These are phyloP conservation scores for Pelargonium australe DNA, from an alignment of 441 rosid genomes.

Conservation along the genomic window DNA sequence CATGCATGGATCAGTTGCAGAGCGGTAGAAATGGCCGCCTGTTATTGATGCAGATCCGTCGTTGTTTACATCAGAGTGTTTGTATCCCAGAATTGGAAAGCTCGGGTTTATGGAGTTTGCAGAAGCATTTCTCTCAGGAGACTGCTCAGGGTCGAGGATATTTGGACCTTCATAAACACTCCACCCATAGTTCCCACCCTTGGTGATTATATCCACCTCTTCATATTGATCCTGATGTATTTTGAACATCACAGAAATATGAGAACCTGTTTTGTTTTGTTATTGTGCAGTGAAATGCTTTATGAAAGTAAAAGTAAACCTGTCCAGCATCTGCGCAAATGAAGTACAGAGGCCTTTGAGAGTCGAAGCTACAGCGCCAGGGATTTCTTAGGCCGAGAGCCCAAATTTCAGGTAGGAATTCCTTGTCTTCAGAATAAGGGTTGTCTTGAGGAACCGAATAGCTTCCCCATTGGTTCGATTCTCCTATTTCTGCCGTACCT, in stretches of 20 bases:
- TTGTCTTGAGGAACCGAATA: slow-evolving; percentile 39
- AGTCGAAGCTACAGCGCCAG: slow-evolving; percentile 43
- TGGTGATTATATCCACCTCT: slow-evolving; percentile 23
- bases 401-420: slow-evolving; percentile 34
- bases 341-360: slow-evolving; percentile 34
- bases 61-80: slow-evolving; percentile 21
- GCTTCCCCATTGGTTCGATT: slow-evolving; percentile 29
- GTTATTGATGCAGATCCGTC: slow-evolving; percentile 15
- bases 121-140: slow-evolving; percentile 6
- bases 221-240: slow-evolving; percentile 20
- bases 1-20: slow-evolving; percentile 22
- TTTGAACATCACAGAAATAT: slow-evolving; percentile 3
- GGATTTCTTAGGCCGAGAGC: slow-evolving; percentile 34
- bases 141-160: slow-evolving; percentile 9
- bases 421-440: slow-evolving; percentile 35
- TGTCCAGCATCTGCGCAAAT: slow-evolving; percentile 40
- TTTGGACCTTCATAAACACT: slow-evolving; percentile 18
- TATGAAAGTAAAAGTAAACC: slow-evolving; percentile 19
- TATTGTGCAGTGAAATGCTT: not conserved
- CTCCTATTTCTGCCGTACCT: slow-evolving; percentile 3
- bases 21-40: slow-evolving; percentile 21
- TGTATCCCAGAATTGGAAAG: slow-evolving; percentile 23
- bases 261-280: not conserved
- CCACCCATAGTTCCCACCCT: slow-evolving; percentile 25
- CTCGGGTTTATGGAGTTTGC: slow-evolving; percentile 15